Conservation (phyloP, 73 alveolate species). For the Uronychia binucleata region DNA sequence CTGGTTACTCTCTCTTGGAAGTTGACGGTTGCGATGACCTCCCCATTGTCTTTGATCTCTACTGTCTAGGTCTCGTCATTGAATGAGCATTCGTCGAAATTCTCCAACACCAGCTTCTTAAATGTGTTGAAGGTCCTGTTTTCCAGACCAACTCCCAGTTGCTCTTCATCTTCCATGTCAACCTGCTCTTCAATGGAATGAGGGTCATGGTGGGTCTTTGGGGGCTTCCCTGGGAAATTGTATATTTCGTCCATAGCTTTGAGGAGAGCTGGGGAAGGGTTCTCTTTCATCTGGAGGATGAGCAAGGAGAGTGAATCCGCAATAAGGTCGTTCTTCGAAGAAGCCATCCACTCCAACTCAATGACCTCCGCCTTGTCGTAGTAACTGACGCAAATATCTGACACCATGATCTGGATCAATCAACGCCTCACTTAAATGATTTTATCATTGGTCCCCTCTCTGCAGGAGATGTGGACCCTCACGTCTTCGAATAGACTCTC, state of each 20-base stretch:
- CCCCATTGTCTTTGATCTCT: neutral
- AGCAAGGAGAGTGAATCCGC: slow-evolving; percentile 66
- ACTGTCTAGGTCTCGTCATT: neutral
- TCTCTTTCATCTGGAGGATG: slow-evolving; percentile 49
- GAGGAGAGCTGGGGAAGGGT: slow-evolving; percentile 63
- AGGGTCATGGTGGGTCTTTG: neutral
- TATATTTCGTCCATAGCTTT: slow-evolving; percentile 53
- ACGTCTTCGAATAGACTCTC: slow-evolving; percentile 40
- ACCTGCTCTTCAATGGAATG: slow-evolving; percentile 4
- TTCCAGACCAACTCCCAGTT: neutral
- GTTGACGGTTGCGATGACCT: neutral
- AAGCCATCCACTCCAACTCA: slow-evolving; percentile 53
- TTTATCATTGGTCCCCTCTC: neutral
- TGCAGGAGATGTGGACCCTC: slow-evolving; percentile 3
- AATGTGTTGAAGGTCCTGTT: neutral
- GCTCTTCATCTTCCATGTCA: neutral
- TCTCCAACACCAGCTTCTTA: neutral
- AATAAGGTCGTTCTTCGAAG: slow-evolving; percentile 60
- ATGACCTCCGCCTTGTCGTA: slow-evolving; percentile 16
- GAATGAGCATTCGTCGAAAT: slow-evolving; percentile 2
- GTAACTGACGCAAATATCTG: slow-evolving; percentile 21
- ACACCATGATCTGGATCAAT: slow-evolving; percentile 17
- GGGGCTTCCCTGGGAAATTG: neutral
- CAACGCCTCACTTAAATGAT: neutral
- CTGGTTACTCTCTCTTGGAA: neutral